Conservation (phyloP, 345 rosid species). For the Passiflora organensis region DNA sequence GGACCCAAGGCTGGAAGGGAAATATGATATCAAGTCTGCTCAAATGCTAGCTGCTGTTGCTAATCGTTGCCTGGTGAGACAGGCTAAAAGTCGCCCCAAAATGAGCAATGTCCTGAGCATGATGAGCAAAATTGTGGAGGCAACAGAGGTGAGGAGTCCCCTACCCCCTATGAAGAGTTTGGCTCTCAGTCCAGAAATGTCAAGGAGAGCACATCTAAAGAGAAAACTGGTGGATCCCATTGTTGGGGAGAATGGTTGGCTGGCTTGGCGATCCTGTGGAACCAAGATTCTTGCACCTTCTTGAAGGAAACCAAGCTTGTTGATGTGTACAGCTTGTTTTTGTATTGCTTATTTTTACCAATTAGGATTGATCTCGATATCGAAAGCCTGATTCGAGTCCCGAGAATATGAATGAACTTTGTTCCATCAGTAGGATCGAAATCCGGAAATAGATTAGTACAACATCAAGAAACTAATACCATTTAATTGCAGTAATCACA, state of each 20-base stretch:
- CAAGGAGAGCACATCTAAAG: slow-evolving; percentile 42
- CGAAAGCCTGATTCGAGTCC: not conserved
- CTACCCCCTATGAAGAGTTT: slow-evolving; percentile 29
- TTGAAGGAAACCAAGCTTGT: not conserved
- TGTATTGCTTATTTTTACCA: not conserved
- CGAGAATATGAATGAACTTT: not conserved
- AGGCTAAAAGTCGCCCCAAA: slow-evolving; percentile 63
- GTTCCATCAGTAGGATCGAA: too few species aligned
- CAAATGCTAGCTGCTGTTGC: slow-evolving; percentile 76
- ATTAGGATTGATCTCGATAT: not conserved
- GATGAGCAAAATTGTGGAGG: slow-evolving; percentile 53
- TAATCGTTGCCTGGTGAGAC: slow-evolving; percentile 62
- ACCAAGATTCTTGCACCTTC: slow-evolving; percentile 33
- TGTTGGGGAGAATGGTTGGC: slow-evolving; percentile 48
- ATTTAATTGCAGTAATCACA: too few species aligned
- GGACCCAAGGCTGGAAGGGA: slow-evolving; percentile 80
- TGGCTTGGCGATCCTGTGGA: slow-evolving; percentile 44
- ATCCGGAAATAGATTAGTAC: too few species aligned
- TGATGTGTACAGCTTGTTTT: not conserved
- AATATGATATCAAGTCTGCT: slow-evolving; percentile 54
- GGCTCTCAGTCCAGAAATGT: slow-evolving; percentile 27
- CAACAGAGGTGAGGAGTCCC: slow-evolving; percentile 37
- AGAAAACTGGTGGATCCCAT: slow-evolving; percentile 44
- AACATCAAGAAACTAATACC: too few species aligned
- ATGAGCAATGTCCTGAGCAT: slow-evolving; percentile 75